Conservation (phyloP, 495 filamentous ascomycete genomes). For the Cercophora newfieldiana region DNA sequence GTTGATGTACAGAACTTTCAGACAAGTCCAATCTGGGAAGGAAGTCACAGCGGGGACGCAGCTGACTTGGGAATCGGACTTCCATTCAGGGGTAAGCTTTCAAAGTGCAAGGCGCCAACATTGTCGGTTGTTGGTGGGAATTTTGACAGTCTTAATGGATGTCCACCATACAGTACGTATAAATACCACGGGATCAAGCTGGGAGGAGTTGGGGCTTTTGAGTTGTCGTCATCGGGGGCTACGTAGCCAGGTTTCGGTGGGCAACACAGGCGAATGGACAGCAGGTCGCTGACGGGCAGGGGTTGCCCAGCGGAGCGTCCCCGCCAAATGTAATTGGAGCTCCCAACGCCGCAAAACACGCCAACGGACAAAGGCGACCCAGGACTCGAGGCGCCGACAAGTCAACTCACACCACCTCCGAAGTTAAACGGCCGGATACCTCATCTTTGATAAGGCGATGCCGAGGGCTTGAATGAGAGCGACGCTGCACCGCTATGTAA, state of each 20-base stretch:
- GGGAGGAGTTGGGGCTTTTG: not conserved
- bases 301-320: not conserved
- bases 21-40: too few relatives aligned
- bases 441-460: not conserved
- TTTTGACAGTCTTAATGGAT: too few relatives aligned
- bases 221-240: not conserved
- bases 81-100: too few relatives aligned
- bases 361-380: not conserved
- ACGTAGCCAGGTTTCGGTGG: not conserved
- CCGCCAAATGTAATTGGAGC: not conserved
- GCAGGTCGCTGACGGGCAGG: not conserved
- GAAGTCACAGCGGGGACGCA: too few relatives aligned
- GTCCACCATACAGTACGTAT: too few relatives aligned
- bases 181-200: not conserved
- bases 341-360: slow-evolving; percentile 7
- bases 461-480: not conserved
- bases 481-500: not conserved
- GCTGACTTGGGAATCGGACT: too few relatives aligned
- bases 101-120: too few relatives aligned
- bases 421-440: not conserved
- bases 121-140: too few relatives aligned
- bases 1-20: too few relatives aligned
- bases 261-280: not conserved
- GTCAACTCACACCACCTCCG: not conserved
- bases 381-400: not conserved